Percentiles rank a stretch among this genome's conserved stretches.
phyloP scores from a whole-genome alignment of 306 rosid genomes.

The Cucumis cinereus region DNA sequence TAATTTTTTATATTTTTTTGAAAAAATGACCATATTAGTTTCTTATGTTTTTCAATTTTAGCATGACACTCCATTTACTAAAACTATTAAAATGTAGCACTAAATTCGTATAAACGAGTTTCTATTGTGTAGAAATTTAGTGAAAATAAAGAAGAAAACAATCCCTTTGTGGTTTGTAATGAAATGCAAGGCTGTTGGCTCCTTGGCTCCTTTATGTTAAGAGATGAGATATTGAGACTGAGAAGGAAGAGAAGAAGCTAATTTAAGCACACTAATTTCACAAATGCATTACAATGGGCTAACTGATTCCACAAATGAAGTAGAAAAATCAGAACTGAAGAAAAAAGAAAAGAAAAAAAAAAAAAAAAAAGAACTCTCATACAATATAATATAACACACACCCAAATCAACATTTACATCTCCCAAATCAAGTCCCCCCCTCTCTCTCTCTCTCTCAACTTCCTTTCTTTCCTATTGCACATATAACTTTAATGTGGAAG shows the following conservation, averaged over 20 bases:
- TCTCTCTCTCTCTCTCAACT: background rate
- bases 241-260: background rate
- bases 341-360: conserved; percentile 7
- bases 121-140: too few species aligned
- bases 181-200: background rate
- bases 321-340: conserved; percentile 16
- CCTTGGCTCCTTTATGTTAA: background rate
- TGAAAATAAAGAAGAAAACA: too few species aligned
- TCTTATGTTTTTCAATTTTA: too few species aligned
- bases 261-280: conserved; percentile 18
- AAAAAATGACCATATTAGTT: too few species aligned
- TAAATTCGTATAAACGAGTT: too few species aligned
- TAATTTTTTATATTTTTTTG: too few species aligned
- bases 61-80: too few species aligned
- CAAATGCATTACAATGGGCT: conserved; percentile 14
- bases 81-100: too few species aligned
- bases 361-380: conserved; percentile 27
- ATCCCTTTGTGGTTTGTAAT: too few species aligned
- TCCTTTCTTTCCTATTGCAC: conserved; percentile 18
- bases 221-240: background rate
- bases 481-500: conserved; percentile 25
- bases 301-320: conserved; percentile 31
- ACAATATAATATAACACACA: conserved; percentile 32
- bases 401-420: conserved; percentile 42
- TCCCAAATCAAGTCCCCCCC: conserved; percentile 19